Evolutionary conservation across 208 protist species (phyloP), one percentile per base, ranked within the genome.

Genomic region (Leptomonas pyrrhocoris): DNA sequence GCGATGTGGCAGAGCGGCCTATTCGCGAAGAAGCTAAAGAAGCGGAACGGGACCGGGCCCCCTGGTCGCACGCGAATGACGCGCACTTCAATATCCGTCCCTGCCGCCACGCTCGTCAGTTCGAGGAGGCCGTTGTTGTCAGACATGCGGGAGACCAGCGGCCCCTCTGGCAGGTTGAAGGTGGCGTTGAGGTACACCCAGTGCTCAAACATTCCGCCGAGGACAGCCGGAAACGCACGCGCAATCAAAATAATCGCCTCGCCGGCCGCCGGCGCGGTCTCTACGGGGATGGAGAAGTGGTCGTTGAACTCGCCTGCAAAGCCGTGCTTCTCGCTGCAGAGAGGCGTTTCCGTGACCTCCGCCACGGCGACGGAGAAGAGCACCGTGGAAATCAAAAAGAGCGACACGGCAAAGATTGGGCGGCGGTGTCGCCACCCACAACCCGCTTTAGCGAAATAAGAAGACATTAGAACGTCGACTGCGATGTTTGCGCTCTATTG

Each of bases 11-110:
- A 96, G 19, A 68, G 51, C n/a, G 83, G 82, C n/a, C 21, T 53
- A 74, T 90, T 94, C 3, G 91, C 85, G 36, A 90, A 74, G 34
- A 88, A 90, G 68, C 84, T 90, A 54, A 86, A 90, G 56, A 96
- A 85, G 48, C 81, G 80, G 68, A 96, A 96, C 6, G 91, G 88
- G 0, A 86, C 82, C 7, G 91, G 84, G 7, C 77, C 85, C 38
- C 89, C 87, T 5, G 36, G 12, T 15, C 80, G 69, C 27, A 86
- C 67, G 19, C 83, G 80, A 7, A 77, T 61, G 3, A 96, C 62
- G n/a, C 79, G 51, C 9, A 96, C 67, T 43, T 93, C 73, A 16
- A 96, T 84, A 9, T 86, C 65, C 34, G 79, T 88, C 16, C 69
- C 73, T 0, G 45, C 66, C 23, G 84, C 79, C 19, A 94, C 86